Evolutionary conservation across 2,329 filamentous ascomycete genomes (phyloP), one percentile per base, ranked within the genome.

Genomic region (Dryadomyces sulphureus): DNA sequence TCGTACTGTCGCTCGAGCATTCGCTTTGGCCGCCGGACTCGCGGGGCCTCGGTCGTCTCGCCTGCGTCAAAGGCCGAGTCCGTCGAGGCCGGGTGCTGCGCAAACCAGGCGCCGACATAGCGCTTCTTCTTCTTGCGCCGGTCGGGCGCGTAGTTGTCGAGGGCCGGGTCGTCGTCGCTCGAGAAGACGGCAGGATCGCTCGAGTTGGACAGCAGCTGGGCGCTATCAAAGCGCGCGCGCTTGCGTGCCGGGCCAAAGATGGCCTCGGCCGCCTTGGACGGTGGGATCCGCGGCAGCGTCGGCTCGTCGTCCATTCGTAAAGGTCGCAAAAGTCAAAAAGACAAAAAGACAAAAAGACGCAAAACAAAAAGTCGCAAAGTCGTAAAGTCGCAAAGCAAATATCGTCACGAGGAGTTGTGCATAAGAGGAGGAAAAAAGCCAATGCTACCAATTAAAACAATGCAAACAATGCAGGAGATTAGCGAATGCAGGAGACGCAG

Each of bases 181-280:
- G 79, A 84, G 60, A 86, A 86, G 22, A 84, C 60, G 42, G 77
- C 72, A 4, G 80, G 79, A 55, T 86, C 81, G 56, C 81, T 84
- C 19, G 79, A 84, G 56, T 78, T 77, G 56, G 68, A 67, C 51
- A 72, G 63, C 34, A 65, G 55, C 40, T 40, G 41, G n/a, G 34
- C 17, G 5, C 7, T n/a, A 21, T 42, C 48, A 2, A 49, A 21
- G 4, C 50, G 50, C 20, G 20, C 45, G 24, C 52, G 50, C 22
- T 50, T 52, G 22, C 50, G 50, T 5, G 47, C 40, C 2, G 46
- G 45, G 19, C 52, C 48, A 20, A 53, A 49, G 38, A 52, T 38
- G 36, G 48, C 48, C 11, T 45, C 47, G 27, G 45, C 50, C 2
- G 47, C 50, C 38, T 48, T 49, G 45, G 48, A 41, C 5, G 45